phyloP scores from a whole-genome alignment of 176 grass and related monocot genomes.

The Elymus sibiricus region DNA sequence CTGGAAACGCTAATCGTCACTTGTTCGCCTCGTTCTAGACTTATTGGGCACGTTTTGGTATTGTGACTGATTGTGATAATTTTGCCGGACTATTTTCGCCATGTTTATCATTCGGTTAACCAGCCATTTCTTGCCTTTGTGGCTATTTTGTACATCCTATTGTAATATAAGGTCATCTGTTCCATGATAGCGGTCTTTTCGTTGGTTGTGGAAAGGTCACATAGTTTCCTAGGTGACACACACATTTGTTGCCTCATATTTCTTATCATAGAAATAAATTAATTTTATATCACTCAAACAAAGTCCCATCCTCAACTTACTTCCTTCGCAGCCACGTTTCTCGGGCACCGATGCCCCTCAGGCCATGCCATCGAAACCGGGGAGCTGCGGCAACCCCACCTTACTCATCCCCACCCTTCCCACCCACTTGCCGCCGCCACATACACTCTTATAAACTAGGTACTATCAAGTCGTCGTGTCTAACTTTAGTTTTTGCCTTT shows the following conservation, averaged over 20 bases:
- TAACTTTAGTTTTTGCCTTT: no score
- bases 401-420: neutral
- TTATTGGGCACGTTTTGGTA: neutral
- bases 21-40: neutral
- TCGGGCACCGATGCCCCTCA: no score
- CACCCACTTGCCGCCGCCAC: neutral
- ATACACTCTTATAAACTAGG: neutral
- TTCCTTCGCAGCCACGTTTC: no score
- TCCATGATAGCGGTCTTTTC: no score
- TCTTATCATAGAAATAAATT: neutral
- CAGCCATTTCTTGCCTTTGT: neutral
- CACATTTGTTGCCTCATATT: neutral
- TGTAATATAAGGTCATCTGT: no score
- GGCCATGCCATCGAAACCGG: no score
- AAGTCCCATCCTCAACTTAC: neutral
- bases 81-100: neutral
- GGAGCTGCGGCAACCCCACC: neutral
- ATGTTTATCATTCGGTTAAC: neutral
- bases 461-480: no score
- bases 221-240: neutral
- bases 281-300: neutral
- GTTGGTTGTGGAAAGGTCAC: neutral
- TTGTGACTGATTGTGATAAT: neutral
- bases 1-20: neutral
- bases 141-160: neutral